Base-by-base conservation (phyloP, 176 grass and related monocot genomes). In the Eremochloa ophiuroides region DNA sequence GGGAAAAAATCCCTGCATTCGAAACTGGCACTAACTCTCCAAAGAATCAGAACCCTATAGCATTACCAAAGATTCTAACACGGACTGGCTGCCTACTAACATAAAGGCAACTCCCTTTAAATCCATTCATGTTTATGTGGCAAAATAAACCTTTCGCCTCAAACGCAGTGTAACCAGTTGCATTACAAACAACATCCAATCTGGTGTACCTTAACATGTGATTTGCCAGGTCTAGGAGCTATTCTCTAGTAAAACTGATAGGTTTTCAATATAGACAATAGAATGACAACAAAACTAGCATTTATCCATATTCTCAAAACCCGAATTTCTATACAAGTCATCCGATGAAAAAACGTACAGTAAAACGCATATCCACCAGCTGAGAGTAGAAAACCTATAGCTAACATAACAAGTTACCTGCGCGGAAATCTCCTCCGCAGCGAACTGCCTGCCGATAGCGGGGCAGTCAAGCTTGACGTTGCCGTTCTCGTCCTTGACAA, bases 381-480 rank as follows among this genome's bases (percentile, higher is more conserved):
- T 35, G 56, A 73, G 23, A 63, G 56, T 60, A 27, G 28, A 7
- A 51, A n/a, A 58, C 43, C 13, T 16, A 58, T 29, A n/a, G n/a
- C 2, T 10, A 47, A 15, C 27, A 35, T 18, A 46, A 3, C n/a
- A 80, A 53, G 20, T 55, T 58, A 94, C 96, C 96, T 99, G 96
- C 18, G 96, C 96, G 0, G 96, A 99, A 10, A 99, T 99, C 88
- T 99, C 96, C 71, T 99, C 96, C 0, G 93, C 93, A 29, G 96
- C 96, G 40, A 99, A 99, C 56, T 95, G 96, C 55, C 95, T 99
- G n/a, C 96, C 96, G 82, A 99, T 99, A 47, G 96, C 96, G 16
- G 96, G 91, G 79, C 96, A 99, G 62, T 99, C 96, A 7, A 99
- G 96, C 84, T 99, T 99, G 75, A 99, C 96, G 85, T 99, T 99